phyloP scores from a whole-genome alignment of 179 eudicot species.

The Beta corolliflora region DNA sequence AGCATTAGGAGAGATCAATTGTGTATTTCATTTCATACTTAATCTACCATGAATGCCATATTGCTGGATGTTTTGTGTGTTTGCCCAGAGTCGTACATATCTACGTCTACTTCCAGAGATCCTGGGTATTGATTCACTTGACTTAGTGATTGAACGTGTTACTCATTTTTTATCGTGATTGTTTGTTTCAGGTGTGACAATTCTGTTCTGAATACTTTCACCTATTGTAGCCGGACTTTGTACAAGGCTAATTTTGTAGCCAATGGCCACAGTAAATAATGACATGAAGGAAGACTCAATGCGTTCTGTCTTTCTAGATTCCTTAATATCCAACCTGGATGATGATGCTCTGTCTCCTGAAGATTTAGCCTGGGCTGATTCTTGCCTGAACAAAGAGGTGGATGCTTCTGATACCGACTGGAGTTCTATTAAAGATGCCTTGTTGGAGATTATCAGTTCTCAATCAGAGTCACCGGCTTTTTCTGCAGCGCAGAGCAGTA shows the following conservation, averaged over 20 bases:
- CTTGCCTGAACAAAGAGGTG: constrained; percentile 52
- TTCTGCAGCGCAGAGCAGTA: constrained; percentile 21
- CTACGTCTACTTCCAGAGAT: neutral
- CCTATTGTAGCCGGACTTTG: neutral
- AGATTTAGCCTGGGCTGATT: constrained; percentile 74
- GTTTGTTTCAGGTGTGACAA: constrained; percentile 21
- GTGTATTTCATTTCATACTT: neutral
- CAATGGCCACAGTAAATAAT: constrained; percentile 38
- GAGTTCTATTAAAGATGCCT: constrained; percentile 55
- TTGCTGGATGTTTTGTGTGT: neutral
- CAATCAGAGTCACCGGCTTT: constrained; percentile 27
- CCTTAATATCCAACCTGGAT: constrained; percentile 26
- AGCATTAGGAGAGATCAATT: neutral
- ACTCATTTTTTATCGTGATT: neutral
- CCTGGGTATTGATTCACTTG: neutral
- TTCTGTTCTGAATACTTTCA: constrained; percentile 6
- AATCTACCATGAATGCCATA: neutral
- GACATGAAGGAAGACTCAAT: constrained; percentile 33
- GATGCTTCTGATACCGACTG: constrained; percentile 40
- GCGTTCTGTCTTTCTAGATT: constrained; percentile 25
- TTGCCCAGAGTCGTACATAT: neutral
- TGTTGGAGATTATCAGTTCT: constrained; percentile 41
- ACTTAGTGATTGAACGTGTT: neutral
- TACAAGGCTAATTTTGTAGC: constrained; percentile 14
- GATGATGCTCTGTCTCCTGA: constrained; percentile 41